A percentile compares a stretch with the other conserved stretches of the same genome.
Evolutionary conservation across 2,329 filamentous ascomycete genomes (phyloP).

Genomic region (Fusarium sp.): DNA sequence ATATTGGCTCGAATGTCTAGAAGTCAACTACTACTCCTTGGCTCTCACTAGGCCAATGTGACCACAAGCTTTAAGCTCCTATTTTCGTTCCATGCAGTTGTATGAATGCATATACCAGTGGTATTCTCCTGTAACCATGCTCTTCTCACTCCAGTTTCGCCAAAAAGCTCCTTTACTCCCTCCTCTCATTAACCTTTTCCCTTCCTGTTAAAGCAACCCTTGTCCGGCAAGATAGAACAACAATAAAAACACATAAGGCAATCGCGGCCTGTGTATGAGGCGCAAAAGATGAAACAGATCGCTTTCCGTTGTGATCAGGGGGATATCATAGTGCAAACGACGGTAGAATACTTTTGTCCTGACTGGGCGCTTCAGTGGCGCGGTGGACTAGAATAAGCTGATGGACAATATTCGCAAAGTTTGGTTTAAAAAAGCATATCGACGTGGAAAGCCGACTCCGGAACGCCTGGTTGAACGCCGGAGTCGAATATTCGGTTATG

Average conservation of each 20-base stretch:
- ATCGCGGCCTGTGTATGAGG: slow-evolving; percentile 7
- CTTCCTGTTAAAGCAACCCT: slow-evolving; percentile 16
- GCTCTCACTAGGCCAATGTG: not conserved
- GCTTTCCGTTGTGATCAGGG: slow-evolving; percentile 36
- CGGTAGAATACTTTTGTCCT: slow-evolving; percentile 17
- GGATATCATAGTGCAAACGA: slow-evolving; percentile 43
- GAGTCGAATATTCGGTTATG: slow-evolving; percentile 18
- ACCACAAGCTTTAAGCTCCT: not conserved
- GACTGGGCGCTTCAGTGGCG: slow-evolving; percentile 1
- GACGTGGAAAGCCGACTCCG: slow-evolving; percentile 1
- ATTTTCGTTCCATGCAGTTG: slow-evolving; percentile 5
- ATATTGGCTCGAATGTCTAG: slow-evolving; percentile 1
- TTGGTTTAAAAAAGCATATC: slow-evolving; percentile 5
- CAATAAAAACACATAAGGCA: slow-evolving; percentile 11
- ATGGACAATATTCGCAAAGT: not conserved
- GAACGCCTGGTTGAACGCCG: not conserved
- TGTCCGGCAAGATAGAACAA: slow-evolving; percentile 9
- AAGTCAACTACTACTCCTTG: not conserved
- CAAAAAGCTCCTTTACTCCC: slow-evolving; percentile 30
- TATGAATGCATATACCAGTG: slow-evolving; percentile 13
- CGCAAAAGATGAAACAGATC: slow-evolving; percentile 25
- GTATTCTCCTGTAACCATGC: slow-evolving; percentile 18
- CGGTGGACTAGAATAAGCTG: slow-evolving; percentile 8
- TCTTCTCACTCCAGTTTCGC: slow-evolving; percentile 17
- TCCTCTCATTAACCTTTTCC: slow-evolving; percentile 9